A percentile compares a stretch with the other conserved stretches of the same genome.
These are phyloP conservation scores for Peterozyma toletana DNA, from an alignment of 805 yeast genomes.

Conservation along the genomic window DNA sequence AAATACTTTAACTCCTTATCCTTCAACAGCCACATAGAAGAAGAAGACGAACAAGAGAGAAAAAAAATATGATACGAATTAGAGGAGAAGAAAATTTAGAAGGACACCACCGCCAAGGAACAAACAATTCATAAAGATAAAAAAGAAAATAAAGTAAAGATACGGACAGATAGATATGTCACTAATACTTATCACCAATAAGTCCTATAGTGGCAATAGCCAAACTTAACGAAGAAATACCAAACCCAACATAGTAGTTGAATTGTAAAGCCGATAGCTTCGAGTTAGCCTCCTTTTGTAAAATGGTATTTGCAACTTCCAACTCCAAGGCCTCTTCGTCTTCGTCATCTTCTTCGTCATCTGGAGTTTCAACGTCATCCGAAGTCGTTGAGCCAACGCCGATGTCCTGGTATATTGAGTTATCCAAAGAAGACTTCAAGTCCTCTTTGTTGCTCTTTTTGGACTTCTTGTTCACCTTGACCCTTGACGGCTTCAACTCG, in stretches of 20 bases:
- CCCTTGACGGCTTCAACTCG: slow-evolving; percentile 5
- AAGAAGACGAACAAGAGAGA: no score
- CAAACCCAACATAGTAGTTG: slow-evolving; percentile 32
- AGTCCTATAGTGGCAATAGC: slow-evolving; percentile 47
- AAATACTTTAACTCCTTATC: no score
- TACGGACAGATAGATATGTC: slow-evolving; percentile 1
- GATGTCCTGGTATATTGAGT: slow-evolving; percentile 36
- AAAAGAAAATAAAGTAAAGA: neutral
- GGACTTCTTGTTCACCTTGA: slow-evolving; percentile 13
- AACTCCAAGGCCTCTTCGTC: slow-evolving; percentile 27
- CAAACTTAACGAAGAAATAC: slow-evolving; percentile 37
- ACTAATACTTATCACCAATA: slow-evolving; percentile 41
- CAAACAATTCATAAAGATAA: neutral
- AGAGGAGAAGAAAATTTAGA: neutral
- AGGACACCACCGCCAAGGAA: neutral
- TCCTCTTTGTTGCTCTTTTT: slow-evolving; percentile 15
- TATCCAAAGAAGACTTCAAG: slow-evolving; percentile 31
- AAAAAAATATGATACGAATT: no score
- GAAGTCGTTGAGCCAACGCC: slow-evolving; percentile 20
- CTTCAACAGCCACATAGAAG: no score
- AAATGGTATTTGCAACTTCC: slow-evolving; percentile 34
- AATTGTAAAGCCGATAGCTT: slow-evolving; percentile 25
- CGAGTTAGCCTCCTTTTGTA: slow-evolving; percentile 25
- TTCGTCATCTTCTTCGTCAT: slow-evolving; percentile 19
- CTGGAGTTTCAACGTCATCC: slow-evolving; percentile 7